Conservation (phyloP, 2,329 filamentous ascomycete genomes). For the Venturia carpophila region DNA sequence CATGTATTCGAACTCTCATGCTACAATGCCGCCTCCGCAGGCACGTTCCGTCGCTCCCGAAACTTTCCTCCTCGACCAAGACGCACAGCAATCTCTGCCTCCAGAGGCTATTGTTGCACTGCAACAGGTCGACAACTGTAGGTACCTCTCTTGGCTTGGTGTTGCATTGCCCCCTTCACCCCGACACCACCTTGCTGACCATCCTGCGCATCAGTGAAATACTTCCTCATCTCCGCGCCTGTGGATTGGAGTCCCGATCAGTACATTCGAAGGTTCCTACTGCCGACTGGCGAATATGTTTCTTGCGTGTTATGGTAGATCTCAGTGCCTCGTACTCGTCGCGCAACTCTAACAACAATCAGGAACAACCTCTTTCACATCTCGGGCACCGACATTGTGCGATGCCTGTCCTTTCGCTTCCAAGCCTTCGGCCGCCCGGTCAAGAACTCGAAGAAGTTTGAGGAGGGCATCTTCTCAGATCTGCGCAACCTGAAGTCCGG, state of each 20-base stretch:
- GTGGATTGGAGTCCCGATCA: constrained; percentile 97
- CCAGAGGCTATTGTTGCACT: constrained; percentile 95
- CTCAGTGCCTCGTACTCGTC: not conserved
- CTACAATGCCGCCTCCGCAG: constrained; percentile 82
- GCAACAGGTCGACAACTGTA: constrained; percentile 96
- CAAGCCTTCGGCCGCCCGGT: constrained; percentile 97
- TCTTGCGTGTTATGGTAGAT: constrained; percentile 86
- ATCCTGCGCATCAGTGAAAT: constrained; percentile 64
- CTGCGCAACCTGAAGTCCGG: constrained; percentile 96
- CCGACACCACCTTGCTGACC: constrained; percentile 12
- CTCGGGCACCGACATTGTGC: constrained; percentile 95
- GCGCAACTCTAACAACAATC: constrained; percentile 19
- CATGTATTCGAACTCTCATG: constrained; percentile 50
- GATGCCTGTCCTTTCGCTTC: constrained; percentile 96
- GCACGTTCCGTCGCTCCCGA: constrained; percentile 66
- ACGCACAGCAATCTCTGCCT: constrained; percentile 91
- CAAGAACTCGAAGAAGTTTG: constrained; percentile 99
- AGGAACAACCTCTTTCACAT: constrained; percentile 99
- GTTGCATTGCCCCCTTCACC: not conserved
- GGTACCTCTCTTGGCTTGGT: constrained; percentile 34
- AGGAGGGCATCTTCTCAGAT: constrained; percentile 98
- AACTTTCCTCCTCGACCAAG: constrained; percentile 96
- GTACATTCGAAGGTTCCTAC: constrained; percentile 88
- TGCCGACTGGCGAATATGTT: constrained; percentile 97
- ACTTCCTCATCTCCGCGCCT: constrained; percentile 96